phyloP scores from a whole-genome alignment of 768 basidiomycete genomes.

The Scleroderma bovista region DNA sequence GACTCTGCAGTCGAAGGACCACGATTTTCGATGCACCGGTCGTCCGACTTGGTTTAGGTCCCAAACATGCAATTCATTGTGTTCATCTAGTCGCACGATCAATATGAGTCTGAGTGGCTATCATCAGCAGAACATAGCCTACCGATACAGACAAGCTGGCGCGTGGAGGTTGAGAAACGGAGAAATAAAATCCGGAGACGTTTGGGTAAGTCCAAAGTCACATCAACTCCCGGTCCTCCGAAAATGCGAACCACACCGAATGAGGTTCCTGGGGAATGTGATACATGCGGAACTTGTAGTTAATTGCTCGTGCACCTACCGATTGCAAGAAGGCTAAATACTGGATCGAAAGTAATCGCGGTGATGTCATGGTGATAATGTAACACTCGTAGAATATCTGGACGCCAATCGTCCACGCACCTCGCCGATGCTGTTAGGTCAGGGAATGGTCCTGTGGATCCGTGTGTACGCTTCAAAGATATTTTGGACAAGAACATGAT shows the following conservation, averaged over 20 bases:
- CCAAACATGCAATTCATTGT: conserved; percentile 55
- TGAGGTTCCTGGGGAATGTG: conserved; percentile 45
- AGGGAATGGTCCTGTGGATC: conserved; percentile 13
- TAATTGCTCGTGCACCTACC: conserved; percentile 34
- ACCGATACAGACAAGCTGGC: conserved; percentile 62
- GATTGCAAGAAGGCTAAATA: conserved; percentile 54
- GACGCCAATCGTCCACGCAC: conserved; percentile 56
- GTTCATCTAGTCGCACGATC: conserved; percentile 38
- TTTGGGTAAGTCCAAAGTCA: conserved; percentile 42
- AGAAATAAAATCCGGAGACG: conserved; percentile 50
- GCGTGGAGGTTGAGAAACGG: conserved; percentile 50
- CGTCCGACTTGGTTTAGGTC: conserved; percentile 47
- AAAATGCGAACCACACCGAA: conserved; percentile 59
- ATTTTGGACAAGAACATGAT: not conserved
- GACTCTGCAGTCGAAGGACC: conserved; percentile 41
- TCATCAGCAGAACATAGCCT: conserved; percentile 7
- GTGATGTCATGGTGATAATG: conserved; percentile 48
- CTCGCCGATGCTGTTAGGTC: conserved; percentile 54
- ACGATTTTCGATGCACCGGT: conserved; percentile 47
- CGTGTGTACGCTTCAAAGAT: not conserved
- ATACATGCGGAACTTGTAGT: not conserved
- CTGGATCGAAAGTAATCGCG: conserved; percentile 53
- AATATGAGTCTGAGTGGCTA: not conserved
- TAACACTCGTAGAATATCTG: conserved; percentile 43
- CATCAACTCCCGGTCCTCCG: conserved; percentile 63